Evolutionary conservation across 2,329 filamentous ascomycete genomes (phyloP), one percentile per base, ranked within the genome.

Genomic region (Fusarium albosuccineum): DNA sequence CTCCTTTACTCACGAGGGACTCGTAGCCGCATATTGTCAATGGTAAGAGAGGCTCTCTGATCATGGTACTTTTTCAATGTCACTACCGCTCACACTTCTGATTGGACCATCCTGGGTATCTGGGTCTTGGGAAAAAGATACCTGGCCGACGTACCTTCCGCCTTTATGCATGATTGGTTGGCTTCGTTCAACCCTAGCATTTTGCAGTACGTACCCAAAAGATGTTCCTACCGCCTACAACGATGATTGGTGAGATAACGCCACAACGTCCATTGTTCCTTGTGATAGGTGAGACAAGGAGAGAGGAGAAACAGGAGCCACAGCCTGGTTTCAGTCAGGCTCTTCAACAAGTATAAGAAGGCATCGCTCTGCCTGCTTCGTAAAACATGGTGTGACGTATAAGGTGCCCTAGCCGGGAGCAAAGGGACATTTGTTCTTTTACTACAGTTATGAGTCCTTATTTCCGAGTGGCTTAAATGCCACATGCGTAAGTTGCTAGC

Each of bases 331-430:
- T 44, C 41, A 44, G 41, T 44, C 41, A 44, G 41, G 41, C 10
- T 17, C 41, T 44, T 44, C 16, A 44, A 14, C 41, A 44, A 44
- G 41, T 44, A 44, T 44, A 44, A 44, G 16, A 44, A 44, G 41
- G 41, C 41, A 44, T 27, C 2, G 17, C 41, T 44, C 41, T 44
- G 6, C 41, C 41, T 44, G 17, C 41, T 29, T 44, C 17, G 17
- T 44, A n/a, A 16, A 44, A 11, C n/a, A n/a, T n/a, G n/a, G n/a
- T n/a, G n/a, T n/a, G n/a, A n/a, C n/a, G n/a, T n/a, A n/a, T n/a
- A n/a, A n/a, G n/a, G n/a, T n/a, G n/a, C n/a, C n/a, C n/a, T n/a
- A n/a, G n/a, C n/a, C n/a, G n/a, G n/a, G n/a, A n/a, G n/a, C n/a
- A n/a, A n/a, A n/a, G n/a, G n/a, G n/a, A n/a, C n/a, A n/a, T n/a